phyloP scores from a whole-genome alignment of 768 basidiomycete genomes.

The Suillus brevipes region DNA sequence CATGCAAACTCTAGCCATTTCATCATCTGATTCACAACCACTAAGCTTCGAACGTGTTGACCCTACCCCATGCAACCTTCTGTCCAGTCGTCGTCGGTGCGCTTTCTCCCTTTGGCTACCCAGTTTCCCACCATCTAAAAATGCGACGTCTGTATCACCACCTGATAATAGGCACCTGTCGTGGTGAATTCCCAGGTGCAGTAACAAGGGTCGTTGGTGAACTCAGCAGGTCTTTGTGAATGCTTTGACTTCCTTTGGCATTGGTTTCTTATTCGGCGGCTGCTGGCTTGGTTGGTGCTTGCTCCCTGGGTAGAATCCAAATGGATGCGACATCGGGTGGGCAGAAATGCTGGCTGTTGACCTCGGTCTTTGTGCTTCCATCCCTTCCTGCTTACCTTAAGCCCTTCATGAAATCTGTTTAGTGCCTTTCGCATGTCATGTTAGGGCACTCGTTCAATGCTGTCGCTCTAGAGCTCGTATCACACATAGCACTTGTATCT shows the following conservation, averaged over 20 bases:
- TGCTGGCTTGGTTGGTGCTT: neutral
- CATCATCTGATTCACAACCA: no score
- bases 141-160: no score
- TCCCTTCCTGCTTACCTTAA: neutral
- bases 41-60: no score
- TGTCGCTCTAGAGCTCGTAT: neutral
- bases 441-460: neutral
- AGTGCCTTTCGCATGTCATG: neutral
- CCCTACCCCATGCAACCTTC: constrained; percentile 57
- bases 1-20: no score
- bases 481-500: neutral
- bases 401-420: neutral
- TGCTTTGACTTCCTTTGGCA: neutral
- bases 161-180: no score
- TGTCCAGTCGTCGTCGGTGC: constrained; percentile 43
- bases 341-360: neutral
- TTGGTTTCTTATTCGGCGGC: neutral
- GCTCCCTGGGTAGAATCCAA: neutral
- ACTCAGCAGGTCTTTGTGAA: neutral
- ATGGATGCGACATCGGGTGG: neutral
- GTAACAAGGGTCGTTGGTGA: no score
- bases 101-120: constrained; percentile 28
- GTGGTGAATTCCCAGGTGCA: no score
- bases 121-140: no score
- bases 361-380: neutral